phyloP scores from a whole-genome alignment of 371 early-diverging fungal species.

The Scutellospora calospora region DNA sequence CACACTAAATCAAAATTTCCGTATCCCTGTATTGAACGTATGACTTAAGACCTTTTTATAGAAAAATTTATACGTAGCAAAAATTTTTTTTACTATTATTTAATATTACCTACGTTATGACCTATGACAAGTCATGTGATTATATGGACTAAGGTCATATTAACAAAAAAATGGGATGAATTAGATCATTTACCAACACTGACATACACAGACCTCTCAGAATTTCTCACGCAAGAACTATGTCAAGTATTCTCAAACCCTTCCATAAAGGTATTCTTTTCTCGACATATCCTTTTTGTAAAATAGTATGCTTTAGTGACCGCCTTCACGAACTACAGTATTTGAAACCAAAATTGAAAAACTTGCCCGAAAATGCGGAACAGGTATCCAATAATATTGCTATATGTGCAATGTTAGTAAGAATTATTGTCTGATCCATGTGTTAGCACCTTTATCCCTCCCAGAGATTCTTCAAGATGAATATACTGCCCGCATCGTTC shows the following conservation, averaged over 20 bases:
- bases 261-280: conserved; percentile 33
- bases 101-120: too few species aligned
- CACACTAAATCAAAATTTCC: too few species aligned
- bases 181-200: too few species aligned
- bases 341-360: conserved; percentile 5
- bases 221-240: neutral
- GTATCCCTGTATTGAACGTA: too few species aligned
- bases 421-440: neutral
- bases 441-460: conserved; percentile 21
- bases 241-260: neutral
- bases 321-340: neutral
- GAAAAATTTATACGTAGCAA: too few species aligned
- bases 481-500: conserved; percentile 3
- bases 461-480: conserved; percentile 38
- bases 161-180: too few species aligned
- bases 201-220: too few species aligned
- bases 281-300: neutral
- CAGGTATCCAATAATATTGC: conserved; percentile 1
- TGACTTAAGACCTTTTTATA: too few species aligned
- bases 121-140: too few species aligned
- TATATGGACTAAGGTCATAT: too few species aligned
- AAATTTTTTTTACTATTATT: too few species aligned
- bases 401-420: neutral
- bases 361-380: conserved; percentile 20
- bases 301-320: neutral